These are phyloP conservation scores for Westerdykella sp. DNA, from an alignment of 2,329 filamentous ascomycete species.

Conservation along the genomic window DNA sequence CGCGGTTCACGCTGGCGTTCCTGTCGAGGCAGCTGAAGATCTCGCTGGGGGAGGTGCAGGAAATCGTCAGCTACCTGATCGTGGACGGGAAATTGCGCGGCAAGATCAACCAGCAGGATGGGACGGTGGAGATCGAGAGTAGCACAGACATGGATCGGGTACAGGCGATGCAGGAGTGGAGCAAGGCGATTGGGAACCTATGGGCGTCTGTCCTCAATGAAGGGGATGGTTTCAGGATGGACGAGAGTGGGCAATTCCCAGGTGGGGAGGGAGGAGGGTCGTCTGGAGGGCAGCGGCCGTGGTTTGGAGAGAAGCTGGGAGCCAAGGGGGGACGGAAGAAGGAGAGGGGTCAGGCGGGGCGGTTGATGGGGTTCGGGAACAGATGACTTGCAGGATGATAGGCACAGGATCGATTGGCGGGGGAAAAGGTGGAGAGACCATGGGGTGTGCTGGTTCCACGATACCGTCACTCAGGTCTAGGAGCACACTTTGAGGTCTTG, in stretches of 20 bases:
- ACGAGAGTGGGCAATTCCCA: slow-evolving; percentile 38
- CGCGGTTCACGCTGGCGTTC: slow-evolving; percentile 79
- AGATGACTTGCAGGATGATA: slow-evolving; percentile 35
- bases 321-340: slow-evolving; percentile 28
- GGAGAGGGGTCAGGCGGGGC: slow-evolving; percentile 35
- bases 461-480: slow-evolving; percentile 27
- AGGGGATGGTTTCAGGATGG: slow-evolving; percentile 61
- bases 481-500: slow-evolving; percentile 6
- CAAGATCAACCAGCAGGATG: slow-evolving; percentile 81
- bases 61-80: slow-evolving; percentile 93
- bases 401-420: slow-evolving; percentile 13
- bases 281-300: slow-evolving; percentile 18
- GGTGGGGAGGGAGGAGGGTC: slow-evolving; percentile 12
- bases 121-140: slow-evolving; percentile 74
- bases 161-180: slow-evolving; percentile 66
- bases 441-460: slow-evolving; percentile 26
- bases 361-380: slow-evolving; percentile 33
- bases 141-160: slow-evolving; percentile 68
- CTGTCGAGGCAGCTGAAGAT: slow-evolving; percentile 87
- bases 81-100: slow-evolving; percentile 81
- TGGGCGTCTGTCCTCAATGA: slow-evolving; percentile 70
- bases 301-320: slow-evolving; percentile 25
- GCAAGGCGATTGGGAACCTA: slow-evolving; percentile 60
- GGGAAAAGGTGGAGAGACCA: slow-evolving; percentile 22
- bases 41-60: slow-evolving; percentile 76